phyloP scores from a whole-genome alignment of 2,329 filamentous ascomycete genomes.

The Botrytis hyacinthi region DNA sequence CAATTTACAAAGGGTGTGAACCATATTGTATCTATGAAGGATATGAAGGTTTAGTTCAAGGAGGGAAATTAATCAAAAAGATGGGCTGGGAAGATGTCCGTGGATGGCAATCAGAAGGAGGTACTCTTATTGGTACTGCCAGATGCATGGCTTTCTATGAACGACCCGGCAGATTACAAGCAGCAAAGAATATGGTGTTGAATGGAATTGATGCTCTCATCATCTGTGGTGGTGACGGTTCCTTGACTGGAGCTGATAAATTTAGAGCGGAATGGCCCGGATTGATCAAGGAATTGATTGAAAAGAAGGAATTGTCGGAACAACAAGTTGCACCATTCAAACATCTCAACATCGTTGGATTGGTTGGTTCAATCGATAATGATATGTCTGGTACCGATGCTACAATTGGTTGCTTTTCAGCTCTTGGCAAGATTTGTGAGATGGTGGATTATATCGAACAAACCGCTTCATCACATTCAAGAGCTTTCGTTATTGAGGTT shows the following conservation, averaged over 20 bases:
- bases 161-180: constrained; percentile 75
- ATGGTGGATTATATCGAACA: constrained; percentile 97
- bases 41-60: constrained; percentile 90
- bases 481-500: constrained; percentile 96
- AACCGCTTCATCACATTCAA: constrained; percentile 88
- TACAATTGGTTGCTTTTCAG: constrained; percentile 95
- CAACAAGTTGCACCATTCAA: constrained; percentile 74
- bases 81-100: constrained; percentile 93
- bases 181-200: constrained; percentile 91
- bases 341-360: constrained; percentile 91
- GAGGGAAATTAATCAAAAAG: constrained; percentile 81
- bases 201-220: constrained; percentile 94
- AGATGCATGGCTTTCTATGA: constrained; percentile 91
- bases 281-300: constrained; percentile 79
- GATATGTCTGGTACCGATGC: constrained; percentile 96
- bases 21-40: constrained; percentile 85
- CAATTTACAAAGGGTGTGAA: constrained; percentile 79
- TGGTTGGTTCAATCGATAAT: constrained; percentile 98
- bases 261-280: constrained; percentile 92
- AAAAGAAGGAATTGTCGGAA: constrained; percentile 65
- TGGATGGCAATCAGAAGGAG: constrained; percentile 89
- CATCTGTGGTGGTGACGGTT: constrained; percentile 96
- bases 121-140: constrained; percentile 93
- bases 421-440: constrained; percentile 88
- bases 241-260: constrained; percentile 89